phyloP scores from a whole-genome alignment of 208 protist genomes.

The Trichomonas gallinae region DNA sequence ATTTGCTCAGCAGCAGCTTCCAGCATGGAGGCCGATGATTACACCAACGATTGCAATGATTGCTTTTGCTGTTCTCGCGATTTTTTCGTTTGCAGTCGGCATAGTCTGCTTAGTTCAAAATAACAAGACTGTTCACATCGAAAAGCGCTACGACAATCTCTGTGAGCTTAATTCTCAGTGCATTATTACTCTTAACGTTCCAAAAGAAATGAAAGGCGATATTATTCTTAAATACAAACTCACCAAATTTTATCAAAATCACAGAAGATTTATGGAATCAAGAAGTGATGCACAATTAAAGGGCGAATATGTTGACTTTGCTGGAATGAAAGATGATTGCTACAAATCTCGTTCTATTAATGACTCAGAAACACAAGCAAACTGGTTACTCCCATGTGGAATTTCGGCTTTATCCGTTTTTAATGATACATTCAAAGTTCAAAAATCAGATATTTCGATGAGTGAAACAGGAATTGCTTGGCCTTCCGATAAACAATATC shows the following conservation, averaged over 20 bases:
- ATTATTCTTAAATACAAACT: background rate
- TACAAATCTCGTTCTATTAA: background rate
- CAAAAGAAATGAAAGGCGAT: background rate
- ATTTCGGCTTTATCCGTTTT: background rate
- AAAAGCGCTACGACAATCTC: background rate
- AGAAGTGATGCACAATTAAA: no score
- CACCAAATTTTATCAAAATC: no score
- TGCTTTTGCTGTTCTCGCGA: background rate
- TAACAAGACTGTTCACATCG: background rate
- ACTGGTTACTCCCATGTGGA: background rate
- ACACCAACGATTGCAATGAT: background rate
- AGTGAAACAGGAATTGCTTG: background rate
- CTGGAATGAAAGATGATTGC: background rate
- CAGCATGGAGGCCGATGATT: background rate
- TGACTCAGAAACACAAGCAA: background rate
- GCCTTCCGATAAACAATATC: background rate
- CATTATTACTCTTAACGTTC: background rate
- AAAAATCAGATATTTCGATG: background rate
- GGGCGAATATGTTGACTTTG: background rate
- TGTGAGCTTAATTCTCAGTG: background rate
- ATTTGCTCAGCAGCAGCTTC: no score
- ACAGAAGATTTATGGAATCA: background rate
- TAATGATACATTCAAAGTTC: background rate
- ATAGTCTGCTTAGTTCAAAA: background rate
- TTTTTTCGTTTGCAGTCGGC: constrained; percentile 1